Conservation (phyloP, 2,329 filamentous ascomycete species). For the Colletotrichum euphorbiae region DNA sequence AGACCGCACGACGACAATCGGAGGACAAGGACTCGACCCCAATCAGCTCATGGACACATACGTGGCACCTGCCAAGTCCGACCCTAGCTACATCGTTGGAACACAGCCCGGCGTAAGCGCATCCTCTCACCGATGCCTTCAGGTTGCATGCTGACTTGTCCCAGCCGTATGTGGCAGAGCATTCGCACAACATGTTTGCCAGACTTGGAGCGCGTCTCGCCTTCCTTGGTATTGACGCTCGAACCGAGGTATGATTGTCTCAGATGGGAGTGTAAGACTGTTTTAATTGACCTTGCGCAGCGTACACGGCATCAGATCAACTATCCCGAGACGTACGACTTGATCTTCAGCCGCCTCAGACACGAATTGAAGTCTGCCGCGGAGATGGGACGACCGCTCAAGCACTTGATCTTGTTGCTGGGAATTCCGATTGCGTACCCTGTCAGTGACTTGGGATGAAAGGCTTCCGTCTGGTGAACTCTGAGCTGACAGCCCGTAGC, state of each 20-base stretch:
- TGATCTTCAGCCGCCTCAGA: slow-evolving; percentile 82
- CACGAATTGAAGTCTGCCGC: slow-evolving; percentile 78
- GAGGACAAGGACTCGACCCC: slow-evolving; percentile 68
- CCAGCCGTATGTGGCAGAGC: slow-evolving; percentile 89
- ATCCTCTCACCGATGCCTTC: slow-evolving; percentile 69
- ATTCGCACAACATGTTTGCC: slow-evolving; percentile 88
- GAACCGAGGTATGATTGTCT: slow-evolving; percentile 75
- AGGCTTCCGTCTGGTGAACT: slow-evolving; percentile 6
- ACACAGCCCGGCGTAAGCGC: slow-evolving; percentile 76
- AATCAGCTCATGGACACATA: slow-evolving; percentile 80
- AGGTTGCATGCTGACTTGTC: slow-evolving; percentile 50
- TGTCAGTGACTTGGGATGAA: slow-evolving; percentile 55
- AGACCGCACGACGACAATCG: slow-evolving; percentile 31
- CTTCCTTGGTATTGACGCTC: slow-evolving; percentile 89
- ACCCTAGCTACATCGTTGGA: slow-evolving; percentile 83
- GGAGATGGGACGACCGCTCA: slow-evolving; percentile 79
- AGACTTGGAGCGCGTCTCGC: slow-evolving; percentile 84
- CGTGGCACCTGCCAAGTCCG: slow-evolving; percentile 67
- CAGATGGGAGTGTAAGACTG: background rate
- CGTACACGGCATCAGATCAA: slow-evolving; percentile 94
- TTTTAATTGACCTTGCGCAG: slow-evolving; percentile 46
- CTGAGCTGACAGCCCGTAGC: slow-evolving; percentile 55
- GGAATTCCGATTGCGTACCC: slow-evolving; percentile 91
- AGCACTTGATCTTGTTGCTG: slow-evolving; percentile 87
- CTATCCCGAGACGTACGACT: slow-evolving; percentile 89